Base-by-base conservation (phyloP, 1,139 yeast species). In the Pneumocystis sp. region DNA sequence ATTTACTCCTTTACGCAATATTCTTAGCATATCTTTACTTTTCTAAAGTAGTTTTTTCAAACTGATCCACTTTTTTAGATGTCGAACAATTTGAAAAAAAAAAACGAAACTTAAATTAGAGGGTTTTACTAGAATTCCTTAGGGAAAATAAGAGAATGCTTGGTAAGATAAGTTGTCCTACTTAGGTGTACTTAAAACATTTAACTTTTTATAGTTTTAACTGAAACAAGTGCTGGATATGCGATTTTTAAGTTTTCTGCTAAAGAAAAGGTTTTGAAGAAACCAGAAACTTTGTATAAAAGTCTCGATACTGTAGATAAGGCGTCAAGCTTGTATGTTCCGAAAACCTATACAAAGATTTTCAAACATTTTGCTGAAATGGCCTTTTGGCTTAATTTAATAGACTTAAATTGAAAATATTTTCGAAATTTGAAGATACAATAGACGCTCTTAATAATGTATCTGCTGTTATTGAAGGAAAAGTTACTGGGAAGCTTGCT, bases 371-470 rank as follows among this genome's bases (percentile, higher is more conserved):
- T 44, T 31, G 8, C n/a, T 19, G 5, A 34, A 35, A 35, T 44
- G 12, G 35, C 19, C 12, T 31, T 37, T 19, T 35, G 59, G 21
- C 21, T 31, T 31, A 19, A 37, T 42, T 6, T 12, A 25, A 63
- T 17, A 86, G 83, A 76, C 89, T 93, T 79, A 95, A 93, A 79
- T 84, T 93, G 73, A 93, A 95, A 75, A 93, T 96, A 59, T 93
- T 93, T 77, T 91, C 96, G 73, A 93, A 93, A 79, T 93, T 95
- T 75, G 85, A 82, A 73, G 86, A 95, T 68, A 97, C 98, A 69
- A 95, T 97, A 67, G 87, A 86, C 74, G 99, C 99, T 64, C 83
- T 93, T 70, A 97, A 91, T 78, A 97, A 95, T 80, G 91, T 96
- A 67, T 89, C 87, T 74, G 83, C 97, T 65, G 82, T 93, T 70